Percentiles rank a stretch among this genome's conserved stretches.
Conservation (phyloP, 345 rosid species). For the Eutrema japonicum region DNA sequence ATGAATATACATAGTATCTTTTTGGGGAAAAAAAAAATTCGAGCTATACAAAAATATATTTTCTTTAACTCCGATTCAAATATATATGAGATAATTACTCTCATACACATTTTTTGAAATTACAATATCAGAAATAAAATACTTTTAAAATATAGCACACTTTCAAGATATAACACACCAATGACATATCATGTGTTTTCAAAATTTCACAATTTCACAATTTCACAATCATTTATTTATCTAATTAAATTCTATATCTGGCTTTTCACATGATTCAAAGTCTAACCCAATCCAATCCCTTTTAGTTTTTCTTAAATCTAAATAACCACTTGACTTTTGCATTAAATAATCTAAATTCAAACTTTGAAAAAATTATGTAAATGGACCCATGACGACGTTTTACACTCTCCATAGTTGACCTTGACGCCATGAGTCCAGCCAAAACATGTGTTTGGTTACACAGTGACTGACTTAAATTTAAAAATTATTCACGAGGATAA, state of each 20-base stretch:
- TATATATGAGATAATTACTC: too few species aligned
- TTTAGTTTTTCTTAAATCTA: slow-evolving; percentile 10
- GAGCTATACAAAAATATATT: too few species aligned
- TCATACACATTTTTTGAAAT: too few species aligned
- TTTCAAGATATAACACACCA: too few species aligned
- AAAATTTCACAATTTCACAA: too few species aligned
- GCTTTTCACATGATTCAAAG: slow-evolving; percentile 39
- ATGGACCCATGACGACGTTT: slow-evolving; percentile 38
- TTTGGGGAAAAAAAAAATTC: too few species aligned
- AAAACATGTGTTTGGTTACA: slow-evolving; percentile 31
- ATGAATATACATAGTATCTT: too few species aligned
- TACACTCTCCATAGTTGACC: slow-evolving; percentile 41
- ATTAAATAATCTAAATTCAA: slow-evolving; percentile 16
- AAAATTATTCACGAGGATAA: slow-evolving; percentile 23
- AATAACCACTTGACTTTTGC: slow-evolving; percentile 20
- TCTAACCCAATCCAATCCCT: background rate
- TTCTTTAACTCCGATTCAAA: too few species aligned
- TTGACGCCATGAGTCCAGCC: slow-evolving; percentile 35
- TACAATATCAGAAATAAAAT: too few species aligned
- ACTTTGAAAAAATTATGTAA: slow-evolving; percentile 17
- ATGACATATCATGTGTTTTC: too few species aligned
- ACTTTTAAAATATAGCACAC: too few species aligned
- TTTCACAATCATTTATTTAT: too few species aligned
- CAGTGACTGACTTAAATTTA: slow-evolving; percentile 4
- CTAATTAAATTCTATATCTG: background rate